phyloP scores from a whole-genome alignment of 2,329 filamentous ascomycete species.

The Botrytis cinerea region DNA sequence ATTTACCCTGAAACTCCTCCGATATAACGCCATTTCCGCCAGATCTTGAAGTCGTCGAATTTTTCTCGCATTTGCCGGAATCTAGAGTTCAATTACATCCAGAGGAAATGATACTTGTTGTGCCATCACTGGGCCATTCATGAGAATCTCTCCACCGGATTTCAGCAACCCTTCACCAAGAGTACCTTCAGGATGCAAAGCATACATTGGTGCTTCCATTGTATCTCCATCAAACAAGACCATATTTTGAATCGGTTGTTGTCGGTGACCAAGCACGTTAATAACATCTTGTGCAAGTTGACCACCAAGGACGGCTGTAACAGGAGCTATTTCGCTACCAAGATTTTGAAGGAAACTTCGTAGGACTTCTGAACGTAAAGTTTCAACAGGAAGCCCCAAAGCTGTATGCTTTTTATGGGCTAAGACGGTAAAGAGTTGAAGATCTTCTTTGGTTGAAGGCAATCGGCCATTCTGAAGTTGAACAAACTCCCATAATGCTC shows the following conservation, averaged over 20 bases:
- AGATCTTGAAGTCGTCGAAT: neutral
- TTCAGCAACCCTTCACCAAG: conserved; percentile 50
- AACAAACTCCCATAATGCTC: conserved; percentile 88
- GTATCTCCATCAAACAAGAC: conserved; percentile 86
- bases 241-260: conserved; percentile 96
- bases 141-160: conserved; percentile 24
- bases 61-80: neutral
- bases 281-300: conserved; percentile 95
- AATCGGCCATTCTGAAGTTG: conserved; percentile 55
- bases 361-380: conserved; percentile 70
- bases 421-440: conserved; percentile 74
- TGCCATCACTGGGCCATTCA: conserved; percentile 25
- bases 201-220: conserved; percentile 76
- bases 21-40: conserved; percentile 25
- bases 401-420: conserved; percentile 78
- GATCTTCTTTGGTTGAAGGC: conserved; percentile 62
- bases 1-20: conserved; percentile 20
- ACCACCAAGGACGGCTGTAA: conserved; percentile 85
- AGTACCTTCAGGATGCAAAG: conserved; percentile 70
- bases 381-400: conserved; percentile 68
- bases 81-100: conserved; percentile 32
- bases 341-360: conserved; percentile 86
- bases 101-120: conserved; percentile 31
- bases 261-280: conserved; percentile 85
- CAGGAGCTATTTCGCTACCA: conserved; percentile 79